Evolutionary conservation across 805 yeast genomes (phyloP), one percentile per base, ranked within the genome.

Genomic region (Metschnikowia santaceciliae): DNA sequence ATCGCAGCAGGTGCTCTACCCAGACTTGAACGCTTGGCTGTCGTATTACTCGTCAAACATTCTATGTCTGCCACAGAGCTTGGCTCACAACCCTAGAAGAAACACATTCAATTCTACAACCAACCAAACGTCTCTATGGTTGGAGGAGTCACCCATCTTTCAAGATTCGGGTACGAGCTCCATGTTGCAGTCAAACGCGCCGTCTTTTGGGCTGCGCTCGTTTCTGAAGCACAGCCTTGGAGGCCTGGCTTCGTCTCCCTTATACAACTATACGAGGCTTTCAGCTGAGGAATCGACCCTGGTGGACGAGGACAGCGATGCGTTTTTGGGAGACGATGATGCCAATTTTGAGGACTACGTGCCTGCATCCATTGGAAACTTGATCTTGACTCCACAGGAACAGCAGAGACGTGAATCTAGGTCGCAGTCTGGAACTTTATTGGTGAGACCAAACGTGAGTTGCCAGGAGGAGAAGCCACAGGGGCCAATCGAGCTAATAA

Each of bases 311-410:
- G 60, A 50, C 3, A 45, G 43, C 14, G 60, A 49, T 30, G 76
- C 63, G 26, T 60, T 58, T 22, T 51, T 52, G 11, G 77, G 64
- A 34, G 56, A 57, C 1, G 69, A 61, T 45, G 60, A 51, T 8
- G 54, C 76, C 6, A 79, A 70, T 62, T 88, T 80, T 43, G 91
- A 88, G 56, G 96, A 88, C 62, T 86, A 82, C 58, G 86, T 90
- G 3, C 97, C 97, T 1, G 82, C 85, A 5, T 81, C 91, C 30
- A 69, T 90, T 36, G 80, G 84, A n/a, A 96, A 89, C 56, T 71
- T 90, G 46, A 71, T 74, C 17, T 70, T 91, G 45, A 88, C 96
- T 0, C 95, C 96, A 0, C 87, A 82, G 57, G 96, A 90, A 63
- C 67, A 86, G 19, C 70, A 69, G 52, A 73, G 84, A 58, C 76